Percentiles rank a stretch among this genome's conserved stretches.
phyloP scores from a whole-genome alignment of 257 asterid species.

The Ocimum tenuiflorum region DNA sequence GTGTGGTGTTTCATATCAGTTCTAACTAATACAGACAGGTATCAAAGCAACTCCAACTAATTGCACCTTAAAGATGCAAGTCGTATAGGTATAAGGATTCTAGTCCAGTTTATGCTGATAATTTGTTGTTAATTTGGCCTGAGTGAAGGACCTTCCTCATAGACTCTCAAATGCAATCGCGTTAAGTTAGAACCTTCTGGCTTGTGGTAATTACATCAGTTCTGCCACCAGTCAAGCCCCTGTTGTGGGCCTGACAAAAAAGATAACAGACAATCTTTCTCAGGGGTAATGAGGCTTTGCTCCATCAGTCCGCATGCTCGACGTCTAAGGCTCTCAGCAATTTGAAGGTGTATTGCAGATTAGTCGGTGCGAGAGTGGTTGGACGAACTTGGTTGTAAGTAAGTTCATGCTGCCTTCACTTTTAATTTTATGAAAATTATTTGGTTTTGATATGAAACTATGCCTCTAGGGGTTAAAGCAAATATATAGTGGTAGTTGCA shows the following conservation, averaged over 20 bases:
- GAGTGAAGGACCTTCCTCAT: conserved; percentile 11
- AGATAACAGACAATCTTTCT: conserved; percentile 31
- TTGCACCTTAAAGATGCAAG: conserved; percentile 5
- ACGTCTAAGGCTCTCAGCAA: conserved; percentile 16
- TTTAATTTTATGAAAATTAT: conserved; percentile 2
- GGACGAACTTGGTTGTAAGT: conserved; percentile 24
- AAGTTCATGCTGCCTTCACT: conserved; percentile 17
- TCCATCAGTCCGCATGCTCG: conserved; percentile 16
- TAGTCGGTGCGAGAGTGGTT: conserved; percentile 12
- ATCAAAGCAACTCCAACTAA: background rate
- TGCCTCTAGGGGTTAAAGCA: conserved; percentile 4
- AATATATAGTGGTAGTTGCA: background rate
- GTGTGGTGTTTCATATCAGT: conserved; percentile 6
- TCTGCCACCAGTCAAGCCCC: conserved; percentile 31
- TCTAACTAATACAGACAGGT: background rate
- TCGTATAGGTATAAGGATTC: background rate
- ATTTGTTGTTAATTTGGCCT: conserved; percentile 2
- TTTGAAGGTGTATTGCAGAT: conserved; percentile 22
- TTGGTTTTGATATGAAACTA: background rate
- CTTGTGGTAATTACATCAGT: conserved; percentile 24
- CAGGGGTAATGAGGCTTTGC: conserved; percentile 22
- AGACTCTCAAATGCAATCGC: conserved; percentile 5
- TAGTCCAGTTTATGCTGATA: conserved; percentile 1
- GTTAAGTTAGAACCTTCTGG: conserved; percentile 9
- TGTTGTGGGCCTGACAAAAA: conserved; percentile 28